Percentiles rank a stretch among this genome's conserved stretches.
These are phyloP conservation scores for Solanum lycopersicoides DNA, from an alignment of 257 asterid genomes.

Conservation along the genomic window DNA sequence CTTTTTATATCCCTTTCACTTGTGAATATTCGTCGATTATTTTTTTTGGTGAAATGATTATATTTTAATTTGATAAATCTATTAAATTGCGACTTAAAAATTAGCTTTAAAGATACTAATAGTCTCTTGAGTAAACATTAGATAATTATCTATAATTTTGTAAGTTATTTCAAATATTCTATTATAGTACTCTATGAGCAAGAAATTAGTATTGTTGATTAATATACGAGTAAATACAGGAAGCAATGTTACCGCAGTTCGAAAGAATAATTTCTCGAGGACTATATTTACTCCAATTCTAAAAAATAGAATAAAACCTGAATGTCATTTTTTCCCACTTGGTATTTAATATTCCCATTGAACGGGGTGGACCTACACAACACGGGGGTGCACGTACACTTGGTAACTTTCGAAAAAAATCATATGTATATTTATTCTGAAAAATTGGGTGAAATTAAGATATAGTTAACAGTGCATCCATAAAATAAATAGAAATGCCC, in stretches of 20 bases:
- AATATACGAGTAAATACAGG: neutral
- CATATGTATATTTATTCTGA: no score
- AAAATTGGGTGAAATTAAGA: no score
- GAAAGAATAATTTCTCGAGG: neutral
- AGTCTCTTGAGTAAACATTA: neutral
- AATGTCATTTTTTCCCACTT: no score
- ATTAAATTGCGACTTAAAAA: neutral
- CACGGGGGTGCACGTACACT: no score
- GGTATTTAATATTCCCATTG: fast-evolving
- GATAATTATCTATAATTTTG: neutral
- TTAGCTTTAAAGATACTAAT: neutral
- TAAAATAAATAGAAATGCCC: no score
- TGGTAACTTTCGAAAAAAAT: no score
- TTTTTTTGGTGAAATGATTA: neutral
- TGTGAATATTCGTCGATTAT: neutral
- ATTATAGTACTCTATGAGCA: neutral
- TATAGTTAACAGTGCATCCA: no score
- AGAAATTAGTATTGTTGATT: neutral
- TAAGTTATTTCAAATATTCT: neutral
- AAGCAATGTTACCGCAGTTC: neutral
- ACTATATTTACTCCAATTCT: neutral
- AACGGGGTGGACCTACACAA: no score
- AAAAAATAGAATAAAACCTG: neutral
- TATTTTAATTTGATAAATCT: neutral
- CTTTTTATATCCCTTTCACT: neutral